These are phyloP conservation scores for Syzygium aromaticum DNA, from an alignment of 345 rosid genomes.

Conservation along the genomic window DNA sequence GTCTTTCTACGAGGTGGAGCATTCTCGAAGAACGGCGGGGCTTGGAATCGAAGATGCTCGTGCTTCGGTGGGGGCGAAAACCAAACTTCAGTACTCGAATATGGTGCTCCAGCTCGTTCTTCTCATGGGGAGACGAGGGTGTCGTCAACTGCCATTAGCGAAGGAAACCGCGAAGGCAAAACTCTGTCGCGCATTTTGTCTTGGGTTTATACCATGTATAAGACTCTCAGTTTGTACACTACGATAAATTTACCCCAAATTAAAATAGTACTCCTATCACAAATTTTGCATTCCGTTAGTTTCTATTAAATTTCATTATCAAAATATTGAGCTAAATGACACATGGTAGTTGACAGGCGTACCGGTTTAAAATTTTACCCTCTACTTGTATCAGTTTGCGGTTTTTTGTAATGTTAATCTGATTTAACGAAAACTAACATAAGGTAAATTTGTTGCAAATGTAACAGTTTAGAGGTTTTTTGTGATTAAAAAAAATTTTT, in stretches of 20 bases:
- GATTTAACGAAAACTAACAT: fast-evolving
- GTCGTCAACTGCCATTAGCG: background rate
- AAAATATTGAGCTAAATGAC: fast-evolving
- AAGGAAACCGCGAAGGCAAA: background rate
- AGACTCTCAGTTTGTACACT: too few species aligned
- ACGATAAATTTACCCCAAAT: too few species aligned
- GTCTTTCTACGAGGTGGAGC: background rate
- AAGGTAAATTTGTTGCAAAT: background rate
- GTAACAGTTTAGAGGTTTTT: fast-evolving
- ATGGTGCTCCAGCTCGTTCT: background rate
- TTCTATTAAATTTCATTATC: fast-evolving
- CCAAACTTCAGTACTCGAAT: background rate
- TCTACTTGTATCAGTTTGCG: fast-evolving
- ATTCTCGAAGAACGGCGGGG: background rate
- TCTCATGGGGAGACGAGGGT: background rate
- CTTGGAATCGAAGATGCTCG: conserved; percentile 6
- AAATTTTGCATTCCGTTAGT: fast-evolving
- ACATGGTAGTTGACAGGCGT: too few species aligned
- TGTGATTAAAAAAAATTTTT: too few species aligned
- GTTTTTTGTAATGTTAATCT: fast-evolving
- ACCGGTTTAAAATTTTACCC: too few species aligned
- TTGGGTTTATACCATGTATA: too few species aligned
- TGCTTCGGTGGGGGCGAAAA: background rate
- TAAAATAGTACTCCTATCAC: fast-evolving
- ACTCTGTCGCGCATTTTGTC: too few species aligned